Evolutionary conservation across 306 rosid species (phyloP).

Genomic region (Quercus rubra): DNA sequence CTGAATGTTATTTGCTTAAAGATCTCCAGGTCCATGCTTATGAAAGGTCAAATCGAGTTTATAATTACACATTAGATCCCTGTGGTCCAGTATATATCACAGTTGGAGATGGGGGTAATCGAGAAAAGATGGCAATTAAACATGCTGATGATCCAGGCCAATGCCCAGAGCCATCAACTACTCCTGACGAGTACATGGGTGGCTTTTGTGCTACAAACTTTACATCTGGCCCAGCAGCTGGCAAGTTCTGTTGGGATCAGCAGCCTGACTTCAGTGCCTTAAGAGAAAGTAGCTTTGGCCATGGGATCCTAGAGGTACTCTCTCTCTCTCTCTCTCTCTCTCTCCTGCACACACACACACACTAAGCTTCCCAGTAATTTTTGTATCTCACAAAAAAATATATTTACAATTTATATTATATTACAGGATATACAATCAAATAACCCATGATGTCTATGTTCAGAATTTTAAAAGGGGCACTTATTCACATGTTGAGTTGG

Average conservation of each 20-base stretch:
- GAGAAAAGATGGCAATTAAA: constrained; percentile 71
- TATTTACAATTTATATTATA: background rate
- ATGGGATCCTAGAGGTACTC: constrained; percentile 73
- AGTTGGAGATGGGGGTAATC: constrained; percentile 82
- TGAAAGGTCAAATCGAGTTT: constrained; percentile 80
- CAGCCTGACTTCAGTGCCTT: constrained; percentile 74
- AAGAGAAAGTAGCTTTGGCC: constrained; percentile 77
- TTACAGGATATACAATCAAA: background rate
- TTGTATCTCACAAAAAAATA: background rate
- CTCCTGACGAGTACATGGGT: constrained; percentile 46
- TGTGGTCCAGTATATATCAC: constrained; percentile 77
- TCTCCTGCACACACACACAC: background rate
- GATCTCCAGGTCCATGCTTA: constrained; percentile 81
- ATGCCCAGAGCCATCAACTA: constrained; percentile 57
- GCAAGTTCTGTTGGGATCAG: constrained; percentile 73
- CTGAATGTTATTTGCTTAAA: background rate
- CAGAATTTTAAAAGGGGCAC: background rate
- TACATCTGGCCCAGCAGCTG: constrained; percentile 53
- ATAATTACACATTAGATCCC: constrained; percentile 66
- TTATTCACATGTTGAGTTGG: background rate
- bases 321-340: constrained; percentile 4
- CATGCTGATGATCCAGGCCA: constrained; percentile 62
- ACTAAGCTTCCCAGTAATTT: background rate
- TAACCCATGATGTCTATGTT: background rate
- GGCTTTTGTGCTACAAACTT: constrained; percentile 64